A percentile compares a stretch with the other conserved stretches of the same genome.
Evolutionary conservation across 2,329 filamentous ascomycete species (phyloP).

Genomic region (Colletotrichum sp.): DNA sequence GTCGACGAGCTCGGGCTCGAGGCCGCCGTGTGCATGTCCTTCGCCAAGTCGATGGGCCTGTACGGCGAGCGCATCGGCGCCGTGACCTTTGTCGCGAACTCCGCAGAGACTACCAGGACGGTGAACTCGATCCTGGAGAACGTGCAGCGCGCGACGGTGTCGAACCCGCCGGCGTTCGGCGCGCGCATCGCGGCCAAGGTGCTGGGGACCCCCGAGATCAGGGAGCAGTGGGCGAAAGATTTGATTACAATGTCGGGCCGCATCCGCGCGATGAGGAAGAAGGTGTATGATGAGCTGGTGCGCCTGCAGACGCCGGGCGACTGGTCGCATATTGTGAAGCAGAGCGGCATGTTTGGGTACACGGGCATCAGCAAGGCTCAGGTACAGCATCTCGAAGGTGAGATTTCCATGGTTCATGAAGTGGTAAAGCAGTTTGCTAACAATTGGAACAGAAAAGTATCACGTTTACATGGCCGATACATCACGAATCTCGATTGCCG

Average conservation of each 20-base stretch:
- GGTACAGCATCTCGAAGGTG: slow-evolving; percentile 40
- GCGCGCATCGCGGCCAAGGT: slow-evolving; percentile 37
- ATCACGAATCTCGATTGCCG: slow-evolving; percentile 43
- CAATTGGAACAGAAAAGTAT: slow-evolving; percentile 27
- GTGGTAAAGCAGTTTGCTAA: rapidly evolving
- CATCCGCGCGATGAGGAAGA: slow-evolving; percentile 37
- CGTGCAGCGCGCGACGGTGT: slow-evolving; percentile 36
- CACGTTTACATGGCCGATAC: slow-evolving; percentile 44
- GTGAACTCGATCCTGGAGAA: slow-evolving; percentile 34
- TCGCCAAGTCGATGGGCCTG: slow-evolving; percentile 63
- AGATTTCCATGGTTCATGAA: slow-evolving; percentile 2
- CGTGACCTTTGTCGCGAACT: slow-evolving; percentile 29
- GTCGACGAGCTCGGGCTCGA: slow-evolving; percentile 44
- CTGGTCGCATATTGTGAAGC: slow-evolving; percentile 40
- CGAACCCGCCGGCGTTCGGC: slow-evolving; percentile 39
- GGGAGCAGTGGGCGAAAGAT: slow-evolving; percentile 37
- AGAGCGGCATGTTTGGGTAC: slow-evolving; percentile 45
- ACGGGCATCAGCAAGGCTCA: slow-evolving; percentile 55
- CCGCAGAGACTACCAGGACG: slow-evolving; percentile 13
- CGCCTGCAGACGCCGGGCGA: slow-evolving; percentile 35
- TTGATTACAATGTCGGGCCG: slow-evolving; percentile 39
- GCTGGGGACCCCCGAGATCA: slow-evolving; percentile 29
- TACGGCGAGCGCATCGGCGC: slow-evolving; percentile 42
- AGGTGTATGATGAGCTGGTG: slow-evolving; percentile 35
- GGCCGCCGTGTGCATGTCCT: slow-evolving; percentile 62